These are phyloP conservation scores for Calophaca sinica DNA, from an alignment of 306 rosid genomes.

Conservation along the genomic window DNA sequence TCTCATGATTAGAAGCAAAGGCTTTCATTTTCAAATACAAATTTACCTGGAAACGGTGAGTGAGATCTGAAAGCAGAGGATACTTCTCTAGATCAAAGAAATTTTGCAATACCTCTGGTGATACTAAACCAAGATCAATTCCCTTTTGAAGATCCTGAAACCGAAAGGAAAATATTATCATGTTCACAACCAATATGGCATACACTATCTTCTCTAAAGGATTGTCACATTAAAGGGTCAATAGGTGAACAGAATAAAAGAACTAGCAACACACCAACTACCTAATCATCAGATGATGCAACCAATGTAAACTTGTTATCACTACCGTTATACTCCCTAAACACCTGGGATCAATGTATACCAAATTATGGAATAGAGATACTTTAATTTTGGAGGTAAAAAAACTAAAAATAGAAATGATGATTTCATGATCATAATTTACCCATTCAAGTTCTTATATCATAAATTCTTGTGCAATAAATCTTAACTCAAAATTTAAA, in stretches of 20 bases:
- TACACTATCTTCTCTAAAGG: constrained; percentile 29
- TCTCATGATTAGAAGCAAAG: constrained; percentile 36
- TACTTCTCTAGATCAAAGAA: constrained; percentile 91
- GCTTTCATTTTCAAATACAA: constrained; percentile 35
- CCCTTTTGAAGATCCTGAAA: constrained; percentile 96
- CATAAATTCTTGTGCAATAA: constrained; percentile 19
- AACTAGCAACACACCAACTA: constrained; percentile 33
- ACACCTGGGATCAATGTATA: constrained; percentile 20
- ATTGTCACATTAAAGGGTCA: constrained; percentile 30
- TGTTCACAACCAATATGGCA: constrained; percentile 17
- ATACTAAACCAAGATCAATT: constrained; percentile 93
- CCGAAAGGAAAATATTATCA: constrained; percentile 14
- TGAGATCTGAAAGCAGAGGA: constrained; percentile 88
- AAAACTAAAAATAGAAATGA: neutral
- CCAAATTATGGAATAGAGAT: constrained; percentile 15
- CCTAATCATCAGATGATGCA: constrained; percentile 31
- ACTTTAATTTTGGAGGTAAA: neutral
- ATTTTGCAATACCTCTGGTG: constrained; percentile 92
- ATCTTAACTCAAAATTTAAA: constrained; percentile 4
- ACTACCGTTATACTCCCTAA: constrained; percentile 13
- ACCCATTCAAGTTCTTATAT: constrained; percentile 22
- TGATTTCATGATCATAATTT: constrained; percentile 39
- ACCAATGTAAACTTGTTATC: constrained; percentile 23
- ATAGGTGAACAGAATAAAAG: constrained; percentile 16
- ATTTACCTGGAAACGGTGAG: constrained; percentile 89